Base-by-base conservation (phyloP, 1,284 basidiomycete species). In the Sanghuangporus sanghuang region DNA sequence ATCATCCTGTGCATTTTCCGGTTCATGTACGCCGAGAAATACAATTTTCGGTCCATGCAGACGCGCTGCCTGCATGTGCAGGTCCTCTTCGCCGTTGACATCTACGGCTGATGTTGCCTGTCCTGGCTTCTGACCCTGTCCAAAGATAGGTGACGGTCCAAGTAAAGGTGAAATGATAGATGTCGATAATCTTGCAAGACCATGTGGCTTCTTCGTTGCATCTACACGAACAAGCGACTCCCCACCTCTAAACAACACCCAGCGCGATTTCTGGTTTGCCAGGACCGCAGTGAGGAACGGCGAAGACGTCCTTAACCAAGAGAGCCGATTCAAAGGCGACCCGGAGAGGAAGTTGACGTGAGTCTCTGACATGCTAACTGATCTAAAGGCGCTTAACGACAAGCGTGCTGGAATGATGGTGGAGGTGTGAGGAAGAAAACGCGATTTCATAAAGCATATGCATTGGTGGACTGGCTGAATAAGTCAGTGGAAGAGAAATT, bases 251-350 rank as follows among this genome's bases (percentile, higher is more conserved):
- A 93, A 93, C 8, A 93, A 67, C 44, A 95, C 70, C 86, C 93
- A 96, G 56, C 82, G 80, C 2, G 92, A 83, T 7, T 82, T 70
- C 0, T 85, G 81, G 14, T 84, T 79, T 18, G 72, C 71, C 40
- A 88, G 76, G 69, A 92, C 79, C 12, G 84, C 78, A 67, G 91
- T 92, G 52, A 96, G 78, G 72, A 92, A 90, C 4, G 81, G 72
- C 18, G 85, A 81, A 6, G 89, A 90, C 21, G 86, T 77, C 35
- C 94, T 83, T 63, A 95, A 80, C 89, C 93, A 96, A 0, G 92
- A 89, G 32, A 96, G 80, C 40, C 94, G 86, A 74, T 96, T 96
- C 46, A 95, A 78, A 16, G 92, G 90, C 14, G 89, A 90, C 57
- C 92, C 92, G 57, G 85, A 80, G 70, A 89, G 85, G 77, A 87